Conservation (phyloP, 192 early-diverging fungal genomes). For the Linnemannia hyalina region DNA sequence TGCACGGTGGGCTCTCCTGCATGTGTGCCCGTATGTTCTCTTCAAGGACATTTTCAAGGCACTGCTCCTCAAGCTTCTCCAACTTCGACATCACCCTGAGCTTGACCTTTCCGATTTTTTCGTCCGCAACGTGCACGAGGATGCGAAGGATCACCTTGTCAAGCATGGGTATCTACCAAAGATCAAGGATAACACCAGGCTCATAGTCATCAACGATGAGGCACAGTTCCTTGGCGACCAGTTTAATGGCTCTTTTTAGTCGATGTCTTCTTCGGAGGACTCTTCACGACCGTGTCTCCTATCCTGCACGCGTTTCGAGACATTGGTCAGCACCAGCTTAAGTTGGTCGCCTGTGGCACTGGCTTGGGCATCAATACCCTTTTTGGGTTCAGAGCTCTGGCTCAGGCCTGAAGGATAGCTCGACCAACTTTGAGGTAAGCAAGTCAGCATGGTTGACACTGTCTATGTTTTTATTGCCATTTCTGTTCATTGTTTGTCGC, state of each 20-base stretch:
- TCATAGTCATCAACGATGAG: conserved; percentile 29
- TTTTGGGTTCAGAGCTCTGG: conserved; percentile 9
- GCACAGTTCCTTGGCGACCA: conserved; percentile 40
- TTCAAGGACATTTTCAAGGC: no score
- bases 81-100: no score
- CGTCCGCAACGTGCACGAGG: no score
- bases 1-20: conserved; percentile 21
- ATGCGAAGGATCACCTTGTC: neutral
- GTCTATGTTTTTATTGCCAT: no score
- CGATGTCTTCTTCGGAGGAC: conserved; percentile 20
- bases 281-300: conserved; percentile 6
- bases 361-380: neutral
- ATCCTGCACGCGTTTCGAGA: conserved; percentile 31
- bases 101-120: no score
- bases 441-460: conserved; percentile 7
- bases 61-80: no score
- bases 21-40: no score
- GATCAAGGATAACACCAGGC: conserved; percentile 14
- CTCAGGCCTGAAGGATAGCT: neutral
- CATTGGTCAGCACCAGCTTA: conserved; percentile 26
- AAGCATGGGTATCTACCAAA: neutral
- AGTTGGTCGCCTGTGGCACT: neutral
- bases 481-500: no score
- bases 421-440: no score
- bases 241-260: conserved; percentile 29